These are phyloP conservation scores for Tetrahymena borealis DNA, from an alignment of 73 alveolate species.

Conservation along the genomic window DNA sequence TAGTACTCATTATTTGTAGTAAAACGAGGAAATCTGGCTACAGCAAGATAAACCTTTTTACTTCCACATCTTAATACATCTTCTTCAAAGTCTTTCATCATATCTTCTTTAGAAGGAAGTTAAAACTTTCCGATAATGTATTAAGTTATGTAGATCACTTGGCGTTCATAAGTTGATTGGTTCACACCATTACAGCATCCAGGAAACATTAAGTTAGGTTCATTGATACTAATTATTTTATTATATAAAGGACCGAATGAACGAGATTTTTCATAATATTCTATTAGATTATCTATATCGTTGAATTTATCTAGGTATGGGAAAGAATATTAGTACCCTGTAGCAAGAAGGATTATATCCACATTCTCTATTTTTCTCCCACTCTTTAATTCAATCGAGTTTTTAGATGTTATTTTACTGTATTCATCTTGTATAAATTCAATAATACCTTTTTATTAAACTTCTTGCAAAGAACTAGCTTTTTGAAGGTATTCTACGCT, in stretches of 20 bases:
- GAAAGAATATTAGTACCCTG: neutral
- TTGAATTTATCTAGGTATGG: neutral
- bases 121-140: neutral
- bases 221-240: neutral
- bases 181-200: neutral
- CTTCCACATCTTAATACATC: neutral
- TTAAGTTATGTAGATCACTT: neutral
- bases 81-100: neutral
- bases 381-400: neutral
- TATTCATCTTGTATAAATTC: neutral
- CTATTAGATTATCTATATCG: neutral
- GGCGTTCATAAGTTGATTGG: neutral
- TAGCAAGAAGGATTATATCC: neutral
- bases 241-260: neutral
- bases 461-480: neutral
- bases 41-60: neutral
- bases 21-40: neutral
- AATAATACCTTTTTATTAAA: neutral
- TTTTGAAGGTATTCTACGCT: neutral
- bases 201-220: neutral
- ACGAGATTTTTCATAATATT: neutral
- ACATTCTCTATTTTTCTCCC: neutral
- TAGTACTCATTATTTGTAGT: neutral
- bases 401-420: neutral
- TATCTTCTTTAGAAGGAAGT: neutral